A percentile compares a stretch with the other conserved stretches of the same genome.
Conservation (phyloP, 805 yeast species). For the Candida gorgasii region DNA sequence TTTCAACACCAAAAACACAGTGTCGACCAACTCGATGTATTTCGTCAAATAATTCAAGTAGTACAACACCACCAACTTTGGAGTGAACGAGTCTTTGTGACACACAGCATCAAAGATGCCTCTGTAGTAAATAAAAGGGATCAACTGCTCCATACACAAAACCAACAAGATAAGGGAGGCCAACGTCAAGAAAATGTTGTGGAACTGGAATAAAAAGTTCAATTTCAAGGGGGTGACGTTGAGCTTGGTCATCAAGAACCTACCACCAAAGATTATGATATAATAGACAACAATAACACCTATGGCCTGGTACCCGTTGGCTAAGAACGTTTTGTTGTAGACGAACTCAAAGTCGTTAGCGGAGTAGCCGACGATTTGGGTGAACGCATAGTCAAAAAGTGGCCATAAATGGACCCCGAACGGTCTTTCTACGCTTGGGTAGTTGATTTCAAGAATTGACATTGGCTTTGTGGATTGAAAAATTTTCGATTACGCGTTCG, state of each 20-base stretch:
- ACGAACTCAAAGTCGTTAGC: slow-evolving; percentile 69
- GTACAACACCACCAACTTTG: slow-evolving; percentile 77
- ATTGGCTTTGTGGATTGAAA: background rate
- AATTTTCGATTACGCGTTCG: slow-evolving; percentile 5
- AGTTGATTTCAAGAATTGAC: slow-evolving; percentile 7
- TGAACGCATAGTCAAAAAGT: slow-evolving; percentile 53
- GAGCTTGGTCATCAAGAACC: slow-evolving; percentile 53
- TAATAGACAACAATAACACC: slow-evolving; percentile 44
- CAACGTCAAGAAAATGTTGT: slow-evolving; percentile 73
- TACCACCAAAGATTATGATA: slow-evolving; percentile 64
- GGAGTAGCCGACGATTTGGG: slow-evolving; percentile 49
- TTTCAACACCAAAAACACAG: slow-evolving; percentile 87
- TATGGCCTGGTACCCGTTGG: slow-evolving; percentile 58
- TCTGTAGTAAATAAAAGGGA: slow-evolving; percentile 71
- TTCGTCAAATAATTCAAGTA: slow-evolving; percentile 91
- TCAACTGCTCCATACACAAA: slow-evolving; percentile 78
- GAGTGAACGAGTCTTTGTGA: slow-evolving; percentile 75
- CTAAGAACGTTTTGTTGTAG: slow-evolving; percentile 65
- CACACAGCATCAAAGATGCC: slow-evolving; percentile 88
- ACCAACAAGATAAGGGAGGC: slow-evolving; percentile 66
- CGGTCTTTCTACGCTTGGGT: slow-evolving; percentile 46
- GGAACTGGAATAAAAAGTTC: slow-evolving; percentile 77
- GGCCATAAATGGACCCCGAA: slow-evolving; percentile 70
- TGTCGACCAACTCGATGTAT: slow-evolving; percentile 85
- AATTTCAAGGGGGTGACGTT: slow-evolving; percentile 68